Evolutionary conservation across 768 basidiomycete genomes (phyloP).

Genomic region (Plicaturopsis crispa): DNA sequence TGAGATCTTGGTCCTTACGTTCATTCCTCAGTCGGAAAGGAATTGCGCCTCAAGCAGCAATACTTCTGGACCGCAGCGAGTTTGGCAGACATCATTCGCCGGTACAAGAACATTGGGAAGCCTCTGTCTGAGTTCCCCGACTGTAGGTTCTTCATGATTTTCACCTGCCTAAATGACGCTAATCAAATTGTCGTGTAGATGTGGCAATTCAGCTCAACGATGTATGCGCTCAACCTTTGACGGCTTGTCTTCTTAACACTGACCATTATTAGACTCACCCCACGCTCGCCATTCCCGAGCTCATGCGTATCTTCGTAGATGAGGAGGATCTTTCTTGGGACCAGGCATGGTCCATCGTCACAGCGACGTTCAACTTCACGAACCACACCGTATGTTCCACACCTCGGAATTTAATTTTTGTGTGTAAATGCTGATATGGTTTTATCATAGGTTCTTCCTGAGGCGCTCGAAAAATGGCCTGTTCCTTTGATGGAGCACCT

Average conservation of each 20-base stretch:
- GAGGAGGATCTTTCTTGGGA: slow-evolving; percentile 87
- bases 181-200: slow-evolving; percentile 29
- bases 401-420: too few relatives aligned
- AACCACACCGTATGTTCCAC: slow-evolving; percentile 95
- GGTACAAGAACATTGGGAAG: slow-evolving; percentile 87
- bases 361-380: slow-evolving; percentile 91
- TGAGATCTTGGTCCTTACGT: not conserved
- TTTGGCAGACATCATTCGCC: slow-evolving; percentile 81
- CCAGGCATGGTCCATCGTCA: slow-evolving; percentile 82
- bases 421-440: slow-evolving; percentile 43
- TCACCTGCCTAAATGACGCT: slow-evolving; percentile 4
- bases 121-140: slow-evolving; percentile 78
- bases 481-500: slow-evolving; percentile 79
- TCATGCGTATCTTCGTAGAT: slow-evolving; percentile 88
- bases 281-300: slow-evolving; percentile 88
- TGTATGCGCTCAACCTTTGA: slow-evolving; percentile 28
- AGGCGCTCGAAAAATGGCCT: slow-evolving; percentile 89
- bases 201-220: slow-evolving; percentile 96
- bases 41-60: slow-evolving; percentile 90
- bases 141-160: slow-evolving; percentile 35
- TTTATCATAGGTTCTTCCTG: slow-evolving; percentile 29
- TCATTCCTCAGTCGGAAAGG: slow-evolving; percentile 62
- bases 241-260: not conserved
- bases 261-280: slow-evolving; percentile 77
- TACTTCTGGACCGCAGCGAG: slow-evolving; percentile 93